Evolutionary conservation across 1,139 yeast species (phyloP).

Genomic region (Pichia kudriavzevii): DNA sequence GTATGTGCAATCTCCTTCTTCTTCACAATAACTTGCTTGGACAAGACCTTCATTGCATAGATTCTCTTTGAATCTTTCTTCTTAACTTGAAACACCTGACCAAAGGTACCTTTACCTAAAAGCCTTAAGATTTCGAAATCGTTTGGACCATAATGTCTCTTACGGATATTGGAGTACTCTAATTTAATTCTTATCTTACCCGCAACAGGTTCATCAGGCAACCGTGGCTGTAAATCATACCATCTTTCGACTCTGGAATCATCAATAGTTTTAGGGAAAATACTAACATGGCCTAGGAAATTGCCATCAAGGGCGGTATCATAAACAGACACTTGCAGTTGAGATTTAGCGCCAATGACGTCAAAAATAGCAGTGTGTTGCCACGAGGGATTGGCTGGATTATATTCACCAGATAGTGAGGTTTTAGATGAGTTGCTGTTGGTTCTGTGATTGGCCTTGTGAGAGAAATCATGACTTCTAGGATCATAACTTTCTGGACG

Average conservation of each 20-base stretch:
- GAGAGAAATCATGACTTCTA: slow-evolving; percentile 3
- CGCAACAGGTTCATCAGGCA: slow-evolving; percentile 65
- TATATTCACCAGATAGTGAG: slow-evolving; percentile 20
- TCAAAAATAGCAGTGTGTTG: slow-evolving; percentile 88
- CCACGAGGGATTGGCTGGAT: slow-evolving; percentile 70
- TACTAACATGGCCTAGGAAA: slow-evolving; percentile 76
- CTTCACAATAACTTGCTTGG: slow-evolving; percentile 89
- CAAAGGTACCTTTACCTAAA: slow-evolving; percentile 94
- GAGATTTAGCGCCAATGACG: slow-evolving; percentile 76
- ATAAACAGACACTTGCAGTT: slow-evolving; percentile 79
- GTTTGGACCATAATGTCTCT: slow-evolving; percentile 81
- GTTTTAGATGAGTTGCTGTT: slow-evolving; percentile 4
- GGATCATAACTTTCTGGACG: slow-evolving; percentile 58
- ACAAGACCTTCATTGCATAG: slow-evolving; percentile 94
- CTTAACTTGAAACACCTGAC: slow-evolving; percentile 92
- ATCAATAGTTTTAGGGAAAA: slow-evolving; percentile 55
- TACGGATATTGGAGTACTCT: slow-evolving; percentile 62
- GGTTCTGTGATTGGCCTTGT: slow-evolving; percentile 5
- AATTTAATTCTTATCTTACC: slow-evolving; percentile 74
- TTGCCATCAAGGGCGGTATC: slow-evolving; percentile 77
- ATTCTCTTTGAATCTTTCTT: slow-evolving; percentile 83
- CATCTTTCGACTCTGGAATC: slow-evolving; percentile 50
- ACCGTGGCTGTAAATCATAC: slow-evolving; percentile 67
- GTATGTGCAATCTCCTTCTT: slow-evolving; percentile 97
- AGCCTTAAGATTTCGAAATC: slow-evolving; percentile 88